Base-by-base conservation (phyloP, 176 grass and related monocot genomes). In the Hsuehochloa calcarea region DNA sequence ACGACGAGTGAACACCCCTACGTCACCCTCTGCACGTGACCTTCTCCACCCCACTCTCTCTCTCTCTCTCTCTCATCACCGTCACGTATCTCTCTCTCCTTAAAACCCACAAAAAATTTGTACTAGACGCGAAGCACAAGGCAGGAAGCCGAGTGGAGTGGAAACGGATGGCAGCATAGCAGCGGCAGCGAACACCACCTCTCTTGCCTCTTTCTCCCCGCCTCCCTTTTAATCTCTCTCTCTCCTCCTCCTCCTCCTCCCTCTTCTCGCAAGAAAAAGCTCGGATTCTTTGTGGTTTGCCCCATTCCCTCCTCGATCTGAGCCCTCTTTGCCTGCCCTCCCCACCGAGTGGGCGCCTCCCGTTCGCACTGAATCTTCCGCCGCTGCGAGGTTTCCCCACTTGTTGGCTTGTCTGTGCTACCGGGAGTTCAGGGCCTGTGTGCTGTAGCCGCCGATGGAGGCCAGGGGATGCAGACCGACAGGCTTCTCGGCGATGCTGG, bases 301-400 rank as follows among this genome's bases (percentile, higher is more conserved):
- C 84, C 34, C 62, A 54, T 29, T 72, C 69, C 79, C 65, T 61
- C 86, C 64, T 88, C 83, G 83, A 91, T 91, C 89, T 87, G 91
- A 64, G 84, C 62, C 66, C 82, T 68, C 67, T 62, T 62, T 84
- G 68, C 41, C 44, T 77, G 50, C 61, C 81, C 37, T 81, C 43
- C 40, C 70, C 78, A 23, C 54, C 78, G 65, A 89, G 78, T 91
- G 84, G 14, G 54, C 83, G 71, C 60, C 84, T 41, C 85, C 50
- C 70, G 64, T 70, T 84, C 50, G 68, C 26, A 60, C 82, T 78
- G 7, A 85, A 89, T 80, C 87, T 70, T 47, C 50, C 51, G 41
- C 63, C 5, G 43, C 65, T 4, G 62, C 66, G 2, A 26, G 34
- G 17, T 45, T 43, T 26, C 13, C 10, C 62, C 12, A 22, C 70